These are phyloP conservation scores for Brassica hybrid DNA, from an alignment of 441 rosid species.

Conservation along the genomic window DNA sequence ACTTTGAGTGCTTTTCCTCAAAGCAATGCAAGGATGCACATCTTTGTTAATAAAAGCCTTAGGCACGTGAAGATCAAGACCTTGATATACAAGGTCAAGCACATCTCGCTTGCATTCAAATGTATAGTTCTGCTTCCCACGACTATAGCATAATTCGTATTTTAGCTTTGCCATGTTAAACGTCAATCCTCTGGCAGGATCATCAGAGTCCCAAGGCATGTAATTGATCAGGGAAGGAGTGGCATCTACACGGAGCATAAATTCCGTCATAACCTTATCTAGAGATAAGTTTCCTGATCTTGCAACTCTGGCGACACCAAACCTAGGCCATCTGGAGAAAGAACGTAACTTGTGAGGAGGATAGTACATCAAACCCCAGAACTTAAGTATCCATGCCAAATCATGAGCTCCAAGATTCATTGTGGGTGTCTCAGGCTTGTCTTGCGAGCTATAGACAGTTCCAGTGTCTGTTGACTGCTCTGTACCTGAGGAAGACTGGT, in stretches of 20 bases:
- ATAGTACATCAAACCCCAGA: slow-evolving; percentile 80
- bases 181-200: slow-evolving; percentile 92
- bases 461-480: slow-evolving; percentile 46
- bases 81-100: slow-evolving; percentile 98
- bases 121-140: slow-evolving; percentile 92
- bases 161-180: slow-evolving; percentile 85
- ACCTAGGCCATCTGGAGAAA: slow-evolving; percentile 97
- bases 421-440: slow-evolving; percentile 68
- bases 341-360: slow-evolving; percentile 97
- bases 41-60: slow-evolving; percentile 71
- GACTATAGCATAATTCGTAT: slow-evolving; percentile 79
- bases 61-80: slow-evolving; percentile 91
- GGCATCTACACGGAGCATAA: slow-evolving; percentile 90
- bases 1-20: slow-evolving; percentile 72
- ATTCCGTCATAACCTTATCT: slow-evolving; percentile 96
- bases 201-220: slow-evolving; percentile 87
- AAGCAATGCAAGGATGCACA: slow-evolving; percentile 51
- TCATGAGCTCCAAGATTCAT: slow-evolving; percentile 95
- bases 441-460: slow-evolving; percentile 48
- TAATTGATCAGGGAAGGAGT: slow-evolving; percentile 75
- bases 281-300: slow-evolving; percentile 95
- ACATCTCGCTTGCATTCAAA: slow-evolving; percentile 89
- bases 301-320: slow-evolving; percentile 79
- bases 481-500: slow-evolving; percentile 49
- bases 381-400: slow-evolving; percentile 91